Percentiles rank a stretch among this genome's conserved stretches.
Conservation (phyloP, 2,329 filamentous ascomycete species). For the Pseudogymnoascus sp. region DNA sequence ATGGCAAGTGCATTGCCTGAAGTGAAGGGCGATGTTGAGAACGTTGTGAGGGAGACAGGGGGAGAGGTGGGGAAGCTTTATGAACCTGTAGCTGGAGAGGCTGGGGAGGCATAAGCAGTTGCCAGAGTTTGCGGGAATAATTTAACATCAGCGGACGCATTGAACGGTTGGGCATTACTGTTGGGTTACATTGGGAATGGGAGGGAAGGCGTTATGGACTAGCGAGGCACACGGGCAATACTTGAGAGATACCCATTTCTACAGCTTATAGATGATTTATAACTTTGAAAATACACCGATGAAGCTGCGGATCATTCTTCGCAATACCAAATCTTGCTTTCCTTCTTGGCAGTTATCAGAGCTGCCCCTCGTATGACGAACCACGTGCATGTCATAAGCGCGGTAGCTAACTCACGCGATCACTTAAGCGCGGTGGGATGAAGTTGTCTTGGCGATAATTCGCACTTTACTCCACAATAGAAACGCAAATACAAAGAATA, state of each 20-base stretch:
- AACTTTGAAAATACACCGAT: neutral
- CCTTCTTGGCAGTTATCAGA: neutral
- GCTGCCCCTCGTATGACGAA: neutral
- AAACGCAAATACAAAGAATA: constrained; percentile 7
- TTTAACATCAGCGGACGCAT: neutral
- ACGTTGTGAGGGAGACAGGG: constrained; percentile 22
- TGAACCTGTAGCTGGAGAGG: neutral
- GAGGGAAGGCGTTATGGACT: constrained; percentile 3
- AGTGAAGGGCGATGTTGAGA: constrained; percentile 24
- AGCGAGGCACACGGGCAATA: neutral
- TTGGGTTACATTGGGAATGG: neutral
- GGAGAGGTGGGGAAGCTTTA: constrained; percentile 13
- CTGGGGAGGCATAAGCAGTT: neutral
- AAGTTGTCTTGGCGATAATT: constrained; percentile 9
- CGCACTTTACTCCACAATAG: constrained; percentile 8
- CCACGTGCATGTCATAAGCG: constrained; percentile 7
- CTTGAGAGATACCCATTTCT: neutral
- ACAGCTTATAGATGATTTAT: neutral
- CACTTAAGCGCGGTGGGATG: constrained; percentile 8
- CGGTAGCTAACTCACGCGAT: constrained; percentile 6
- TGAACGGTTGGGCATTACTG: neutral
- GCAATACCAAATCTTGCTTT: neutral
- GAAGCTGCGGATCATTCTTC: neutral
- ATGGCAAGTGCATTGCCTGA: constrained; percentile 27
- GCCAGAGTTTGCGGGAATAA: neutral